phyloP scores from a whole-genome alignment of 225 moss, liverwort and hornwort genomes.

The Bryoerythrophyllum caledonicum region DNA sequence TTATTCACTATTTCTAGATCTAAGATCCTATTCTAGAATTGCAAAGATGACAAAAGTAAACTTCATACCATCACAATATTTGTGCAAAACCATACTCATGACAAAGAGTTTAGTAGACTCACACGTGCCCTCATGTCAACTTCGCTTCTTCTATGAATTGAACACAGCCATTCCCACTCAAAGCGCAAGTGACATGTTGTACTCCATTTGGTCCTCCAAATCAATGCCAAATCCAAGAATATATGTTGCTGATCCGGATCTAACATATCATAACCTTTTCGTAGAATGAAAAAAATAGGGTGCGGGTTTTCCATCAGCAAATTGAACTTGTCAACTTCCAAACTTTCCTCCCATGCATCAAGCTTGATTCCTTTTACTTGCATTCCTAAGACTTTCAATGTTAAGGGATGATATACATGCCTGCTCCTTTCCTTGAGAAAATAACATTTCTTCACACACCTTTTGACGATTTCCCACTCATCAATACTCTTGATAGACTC shows the following conservation, averaged over 20 bases:
- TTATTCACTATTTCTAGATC: too few species aligned
- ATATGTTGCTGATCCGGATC: background rate
- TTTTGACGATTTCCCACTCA: background rate
- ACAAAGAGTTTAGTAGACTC: background rate
- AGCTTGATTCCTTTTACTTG: background rate
- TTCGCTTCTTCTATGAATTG: background rate
- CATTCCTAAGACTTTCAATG: background rate
- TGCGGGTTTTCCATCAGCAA: background rate
- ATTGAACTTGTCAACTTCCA: background rate
- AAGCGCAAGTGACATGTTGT: background rate
- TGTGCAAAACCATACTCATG: too few species aligned
- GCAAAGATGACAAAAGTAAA: background rate
- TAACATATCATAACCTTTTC: background rate
- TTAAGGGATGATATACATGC: background rate
- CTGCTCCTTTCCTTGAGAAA: background rate
- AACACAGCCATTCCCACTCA: background rate
- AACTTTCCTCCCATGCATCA: background rate
- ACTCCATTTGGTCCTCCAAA: background rate
- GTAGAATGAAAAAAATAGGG: background rate
- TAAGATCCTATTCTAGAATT: background rate
- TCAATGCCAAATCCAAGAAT: constrained; percentile 1
- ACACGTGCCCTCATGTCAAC: background rate
- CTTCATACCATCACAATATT: too few species aligned
- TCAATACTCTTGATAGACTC: too few species aligned
- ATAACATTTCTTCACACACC: background rate